These are phyloP conservation scores for Monosporozyma aerobia DNA, from an alignment of 805 yeast species.

Conservation along the genomic window DNA sequence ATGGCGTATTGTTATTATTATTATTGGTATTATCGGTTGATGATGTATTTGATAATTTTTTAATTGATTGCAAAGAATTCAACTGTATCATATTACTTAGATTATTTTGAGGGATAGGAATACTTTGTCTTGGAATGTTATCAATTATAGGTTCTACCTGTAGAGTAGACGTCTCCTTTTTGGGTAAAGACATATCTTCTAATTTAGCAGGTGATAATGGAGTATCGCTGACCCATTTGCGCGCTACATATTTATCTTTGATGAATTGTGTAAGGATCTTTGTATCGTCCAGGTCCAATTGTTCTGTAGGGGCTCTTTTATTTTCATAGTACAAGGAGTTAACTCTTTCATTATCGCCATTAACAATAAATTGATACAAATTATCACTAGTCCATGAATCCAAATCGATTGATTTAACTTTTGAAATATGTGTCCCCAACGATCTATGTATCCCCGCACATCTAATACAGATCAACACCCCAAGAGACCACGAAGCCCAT, in stretches of 20 bases:
- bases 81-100: not conserved
- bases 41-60: not conserved
- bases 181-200: not conserved
- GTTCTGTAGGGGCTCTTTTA: conserved; percentile 23
- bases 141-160: not conserved
- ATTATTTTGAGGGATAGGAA: not conserved
- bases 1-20: conserved; percentile 1
- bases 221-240: conserved; percentile 56
- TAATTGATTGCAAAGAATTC: not conserved
- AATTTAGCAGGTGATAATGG: conserved; percentile 13
- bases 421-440: conserved; percentile 89
- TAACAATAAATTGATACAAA: conserved; percentile 63
- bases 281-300: conserved; percentile 61
- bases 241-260: conserved; percentile 81
- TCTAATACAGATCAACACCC: conserved; percentile 83
- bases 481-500: conserved; percentile 98
- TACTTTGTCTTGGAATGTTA: not conserved
- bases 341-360: conserved; percentile 72
- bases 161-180: not conserved
- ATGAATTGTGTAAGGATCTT: conserved; percentile 81
- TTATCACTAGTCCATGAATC: conserved; percentile 96
- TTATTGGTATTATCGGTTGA: not conserved
- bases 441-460: conserved; percentile 94
- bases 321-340: conserved; percentile 73
- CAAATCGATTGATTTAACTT: conserved; percentile 86